Percentiles rank a stretch among this genome's conserved stretches.
Evolutionary conservation across 495 filamentous ascomycete genomes (phyloP).

Genomic region (Aspergillus taichungensis): DNA sequence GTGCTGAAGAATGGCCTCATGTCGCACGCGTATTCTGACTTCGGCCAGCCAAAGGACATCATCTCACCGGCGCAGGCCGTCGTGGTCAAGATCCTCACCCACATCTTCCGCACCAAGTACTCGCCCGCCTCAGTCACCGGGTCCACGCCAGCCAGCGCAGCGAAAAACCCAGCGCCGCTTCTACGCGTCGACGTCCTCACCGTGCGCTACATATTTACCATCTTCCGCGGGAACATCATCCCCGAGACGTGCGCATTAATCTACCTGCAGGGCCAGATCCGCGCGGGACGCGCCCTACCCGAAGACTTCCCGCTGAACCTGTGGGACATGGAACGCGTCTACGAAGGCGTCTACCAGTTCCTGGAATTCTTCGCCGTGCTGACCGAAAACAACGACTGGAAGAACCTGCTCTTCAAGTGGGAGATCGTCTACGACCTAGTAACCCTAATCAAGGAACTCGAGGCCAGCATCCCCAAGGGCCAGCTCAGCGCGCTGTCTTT

Average conservation of each 20-base stretch:
- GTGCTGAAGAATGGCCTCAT: constrained; percentile 81
- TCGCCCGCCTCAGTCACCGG: constrained; percentile 43
- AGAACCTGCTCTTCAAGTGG: constrained; percentile 73
- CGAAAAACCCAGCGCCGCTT: constrained; percentile 26
- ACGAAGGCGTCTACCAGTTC: constrained; percentile 84
- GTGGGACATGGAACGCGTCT: constrained; percentile 93
- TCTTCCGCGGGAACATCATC: constrained; percentile 84
- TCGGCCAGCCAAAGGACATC: constrained; percentile 87
- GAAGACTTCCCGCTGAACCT: constrained; percentile 88
- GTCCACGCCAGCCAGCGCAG: constrained; percentile 25
- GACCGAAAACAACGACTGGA: constrained; percentile 63
- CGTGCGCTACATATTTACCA: constrained; percentile 82
- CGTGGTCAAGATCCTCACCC: constrained; percentile 77
- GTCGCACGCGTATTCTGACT: constrained; percentile 81
- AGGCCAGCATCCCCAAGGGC: constrained; percentile 72
- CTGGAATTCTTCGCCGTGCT: constrained; percentile 90
- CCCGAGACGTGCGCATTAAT: constrained; percentile 90
- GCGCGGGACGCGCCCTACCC: constrained; percentile 50
- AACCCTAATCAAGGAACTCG: constrained; percentile 73
- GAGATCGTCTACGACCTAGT: constrained; percentile 79
- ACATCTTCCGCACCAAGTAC: constrained; percentile 71
- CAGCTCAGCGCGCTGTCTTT: constrained; percentile 41
- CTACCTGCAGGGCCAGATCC: constrained; percentile 84
- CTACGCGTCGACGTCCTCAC: constrained; percentile 55
- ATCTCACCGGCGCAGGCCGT: constrained; percentile 91